Percentiles rank a stretch among this genome's conserved stretches.
Evolutionary conservation across 2,329 filamentous ascomycete genomes (phyloP).

Genomic region (Aspergillus sp.): DNA sequence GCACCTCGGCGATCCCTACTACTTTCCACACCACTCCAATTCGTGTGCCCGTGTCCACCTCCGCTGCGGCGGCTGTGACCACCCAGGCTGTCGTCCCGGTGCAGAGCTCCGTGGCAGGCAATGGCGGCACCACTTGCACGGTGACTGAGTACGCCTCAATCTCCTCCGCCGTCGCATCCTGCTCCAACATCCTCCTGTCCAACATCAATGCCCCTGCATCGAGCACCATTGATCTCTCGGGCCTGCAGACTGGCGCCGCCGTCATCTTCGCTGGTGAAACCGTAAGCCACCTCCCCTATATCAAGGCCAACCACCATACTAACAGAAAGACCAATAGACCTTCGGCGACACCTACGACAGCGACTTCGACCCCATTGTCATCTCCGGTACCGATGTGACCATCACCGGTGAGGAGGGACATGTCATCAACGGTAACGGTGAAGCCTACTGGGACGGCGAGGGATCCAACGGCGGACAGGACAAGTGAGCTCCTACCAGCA

Average conservation of each 20-base stretch:
- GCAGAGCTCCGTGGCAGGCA: conserved; percentile 7
- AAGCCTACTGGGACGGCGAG: conserved; percentile 48
- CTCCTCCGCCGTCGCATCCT: conserved; percentile 41
- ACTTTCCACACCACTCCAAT: conserved; percentile 5
- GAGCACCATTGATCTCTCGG: conserved; percentile 44
- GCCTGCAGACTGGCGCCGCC: conserved; percentile 43
- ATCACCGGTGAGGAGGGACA: conserved; percentile 41
- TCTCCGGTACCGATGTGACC: conserved; percentile 44
- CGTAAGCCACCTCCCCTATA: conserved; percentile 9
- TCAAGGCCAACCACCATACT: background rate
- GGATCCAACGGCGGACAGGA: conserved; percentile 50
- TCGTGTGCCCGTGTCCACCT: background rate
- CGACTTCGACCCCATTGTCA: conserved; percentile 41
- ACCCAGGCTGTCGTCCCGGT: background rate
- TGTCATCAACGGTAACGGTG: conserved; percentile 43
- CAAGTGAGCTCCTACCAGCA: conserved; percentile 4
- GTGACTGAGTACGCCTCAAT: conserved; percentile 34
- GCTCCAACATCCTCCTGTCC: conserved; percentile 46
- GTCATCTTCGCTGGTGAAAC: conserved; percentile 47
- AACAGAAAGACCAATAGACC: conserved; percentile 15
- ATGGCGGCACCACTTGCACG: conserved; percentile 24
- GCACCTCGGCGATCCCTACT: background rate
- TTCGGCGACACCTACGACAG: conserved; percentile 42
- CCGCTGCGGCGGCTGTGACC: background rate
- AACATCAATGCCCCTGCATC: conserved; percentile 43